These are phyloP conservation scores for Carpinus fangiana DNA, from an alignment of 306 rosid genomes.

Conservation along the genomic window DNA sequence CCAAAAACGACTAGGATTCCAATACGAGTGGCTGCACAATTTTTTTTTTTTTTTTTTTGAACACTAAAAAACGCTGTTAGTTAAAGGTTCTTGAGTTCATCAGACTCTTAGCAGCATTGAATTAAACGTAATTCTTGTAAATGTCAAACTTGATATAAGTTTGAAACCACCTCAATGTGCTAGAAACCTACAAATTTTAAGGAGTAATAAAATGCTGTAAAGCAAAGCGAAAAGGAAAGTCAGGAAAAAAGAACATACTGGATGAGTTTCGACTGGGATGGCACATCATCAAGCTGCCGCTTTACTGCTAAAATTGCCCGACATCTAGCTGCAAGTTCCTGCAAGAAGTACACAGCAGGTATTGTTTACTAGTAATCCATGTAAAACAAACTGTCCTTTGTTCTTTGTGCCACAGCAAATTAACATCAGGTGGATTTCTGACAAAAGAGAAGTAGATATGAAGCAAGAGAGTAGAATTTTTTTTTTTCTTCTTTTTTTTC, in stretches of 20 bases:
- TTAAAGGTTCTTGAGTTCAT: constrained; percentile 6
- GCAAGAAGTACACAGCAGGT: constrained; percentile 12
- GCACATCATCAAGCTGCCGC: constrained; percentile 67
- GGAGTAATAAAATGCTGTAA: background rate
- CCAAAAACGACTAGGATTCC: too few relatives aligned
- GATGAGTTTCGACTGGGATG: constrained; percentile 75
- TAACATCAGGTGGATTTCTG: background rate
- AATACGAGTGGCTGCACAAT: too few relatives aligned
- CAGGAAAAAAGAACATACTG: constrained; percentile 50
- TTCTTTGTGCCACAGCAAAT: background rate
- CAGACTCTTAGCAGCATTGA: constrained; percentile 9
- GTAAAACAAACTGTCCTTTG: background rate
- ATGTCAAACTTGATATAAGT: constrained; percentile 17
- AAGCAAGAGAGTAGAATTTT: background rate
- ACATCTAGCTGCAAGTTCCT: constrained; percentile 67
- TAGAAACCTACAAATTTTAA: background rate
- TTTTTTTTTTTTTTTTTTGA: too few relatives aligned
- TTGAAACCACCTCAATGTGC: background rate
- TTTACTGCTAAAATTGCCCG: constrained; percentile 58
- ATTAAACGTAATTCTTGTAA: constrained; percentile 14
- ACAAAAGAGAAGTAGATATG: background rate
- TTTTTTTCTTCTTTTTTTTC: background rate
- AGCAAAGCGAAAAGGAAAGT: constrained; percentile 7
- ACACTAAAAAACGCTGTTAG: background rate
- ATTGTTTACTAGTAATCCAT: background rate